Evolutionary conservation across 1,284 basidiomycete genomes (phyloP), one percentile per base, ranked within the genome.

Genomic region (Tylopilus orsonianus): DNA sequence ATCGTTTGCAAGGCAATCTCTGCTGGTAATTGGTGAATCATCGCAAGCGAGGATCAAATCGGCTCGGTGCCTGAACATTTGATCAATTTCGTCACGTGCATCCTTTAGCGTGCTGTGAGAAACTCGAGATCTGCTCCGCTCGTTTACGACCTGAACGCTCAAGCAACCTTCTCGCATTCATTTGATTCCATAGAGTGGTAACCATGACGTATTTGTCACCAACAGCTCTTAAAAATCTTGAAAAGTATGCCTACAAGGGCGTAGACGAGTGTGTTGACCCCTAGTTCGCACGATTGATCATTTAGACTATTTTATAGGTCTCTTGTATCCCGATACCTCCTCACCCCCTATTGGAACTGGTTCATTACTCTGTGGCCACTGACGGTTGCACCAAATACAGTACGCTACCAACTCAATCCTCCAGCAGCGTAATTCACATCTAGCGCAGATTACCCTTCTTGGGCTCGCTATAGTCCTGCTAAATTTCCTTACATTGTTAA

Each of bases 281-380:
- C 37, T n/a, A 24, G 10, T 46, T 30, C 26, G 27, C 26, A 44
- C 23, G 41, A 44, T 43, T 43, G 7, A 29, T 24, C 42, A 0
- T 24, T 13, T 24, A 35, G 16, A 47, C 24, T 7, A 27, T 10
- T 41, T 18, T 22, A 8, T 53, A 91, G 88, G 66, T 92, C 90
- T 4, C 58, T 89, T 26, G 60, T 87, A 2, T 91, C 91, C 35
- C 79, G 81, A 66, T 88, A 91, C 70, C 72, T 97, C 29, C 78
- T 99, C 49, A 84, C 85, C 44, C 93, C 92, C 2, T 98, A 90
- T 72, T 99, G 96, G 96, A 94, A 80, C 53, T 90, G 89, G 87
- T 85, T 98, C 55, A 92, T 98, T 42, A 90, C 84, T 13, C 76
- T 94, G 29, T 97, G 95, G 81, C 97, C 96, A 1, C 75, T 78